Conservation (phyloP, 805 yeast genomes). For the Aciculoconidium aculeatum region DNA sequence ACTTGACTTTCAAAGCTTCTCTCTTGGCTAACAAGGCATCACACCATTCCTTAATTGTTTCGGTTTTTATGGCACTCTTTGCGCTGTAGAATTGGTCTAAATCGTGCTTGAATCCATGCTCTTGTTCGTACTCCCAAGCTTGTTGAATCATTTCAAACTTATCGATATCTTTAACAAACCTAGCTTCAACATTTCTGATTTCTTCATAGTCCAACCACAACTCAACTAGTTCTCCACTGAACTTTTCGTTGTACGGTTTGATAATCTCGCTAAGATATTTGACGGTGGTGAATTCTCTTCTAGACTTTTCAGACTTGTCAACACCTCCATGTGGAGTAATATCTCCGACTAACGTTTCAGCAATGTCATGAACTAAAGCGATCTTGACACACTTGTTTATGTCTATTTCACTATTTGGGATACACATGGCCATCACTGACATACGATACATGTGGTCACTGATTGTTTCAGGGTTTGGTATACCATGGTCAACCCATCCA, state of each 20-base stretch:
- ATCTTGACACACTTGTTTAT: slow-evolving; percentile 72
- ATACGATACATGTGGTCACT: slow-evolving; percentile 97
- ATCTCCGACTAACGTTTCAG: slow-evolving; percentile 92
- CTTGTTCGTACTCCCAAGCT: slow-evolving; percentile 78
- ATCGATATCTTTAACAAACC: slow-evolving; percentile 89
- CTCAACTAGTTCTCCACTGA: slow-evolving; percentile 59
- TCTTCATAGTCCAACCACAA: slow-evolving; percentile 90
- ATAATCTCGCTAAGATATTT: slow-evolving; percentile 56
- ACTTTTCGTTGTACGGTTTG: slow-evolving; percentile 54
- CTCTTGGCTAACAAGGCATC: slow-evolving; percentile 41
- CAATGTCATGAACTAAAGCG: slow-evolving; percentile 88
- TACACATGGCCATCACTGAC: slow-evolving; percentile 74
- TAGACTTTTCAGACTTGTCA: slow-evolving; percentile 74
- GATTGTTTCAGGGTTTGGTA: slow-evolving; percentile 60
- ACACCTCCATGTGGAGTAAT: slow-evolving; percentile 73
- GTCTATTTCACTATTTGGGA: slow-evolving; percentile 50
- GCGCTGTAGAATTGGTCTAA: slow-evolving; percentile 68
- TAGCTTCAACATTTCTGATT: slow-evolving; percentile 74
- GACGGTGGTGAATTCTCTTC: slow-evolving; percentile 73
- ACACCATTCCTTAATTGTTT: slow-evolving; percentile 65
- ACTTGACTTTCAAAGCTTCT: slow-evolving; percentile 13
- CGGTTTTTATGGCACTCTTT: slow-evolving; percentile 56
- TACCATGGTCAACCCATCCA: slow-evolving; percentile 80
- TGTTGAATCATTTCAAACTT: slow-evolving; percentile 82
- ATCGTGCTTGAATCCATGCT: slow-evolving; percentile 48